These are phyloP conservation scores for Apophysomyces ossiformis DNA, from an alignment of 371 early-diverging fungal species.

Conservation along the genomic window DNA sequence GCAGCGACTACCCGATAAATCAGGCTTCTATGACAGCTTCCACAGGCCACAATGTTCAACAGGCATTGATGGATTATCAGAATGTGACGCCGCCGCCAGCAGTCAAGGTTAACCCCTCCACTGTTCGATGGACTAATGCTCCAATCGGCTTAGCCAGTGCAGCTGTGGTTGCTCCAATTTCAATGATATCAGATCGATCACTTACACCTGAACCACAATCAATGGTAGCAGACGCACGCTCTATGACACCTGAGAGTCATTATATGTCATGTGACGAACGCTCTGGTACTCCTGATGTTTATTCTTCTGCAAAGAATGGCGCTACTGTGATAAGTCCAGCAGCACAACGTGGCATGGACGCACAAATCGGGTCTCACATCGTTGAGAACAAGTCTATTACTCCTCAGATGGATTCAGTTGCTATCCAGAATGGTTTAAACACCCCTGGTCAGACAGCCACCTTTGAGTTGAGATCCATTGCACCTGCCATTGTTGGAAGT, in stretches of 20 bases:
- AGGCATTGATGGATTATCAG: not conserved
- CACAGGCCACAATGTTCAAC: not conserved
- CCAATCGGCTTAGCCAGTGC: constrained; percentile 34
- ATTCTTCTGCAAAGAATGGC: constrained; percentile 8
- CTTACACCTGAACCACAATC: not conserved
- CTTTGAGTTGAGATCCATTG: not conserved
- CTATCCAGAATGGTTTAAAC: too few relatives aligned
- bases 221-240: not conserved
- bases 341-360: not conserved
- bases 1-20: constrained; percentile 13
- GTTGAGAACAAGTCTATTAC: not conserved
- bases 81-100: constrained; percentile 2
- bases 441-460: not conserved
- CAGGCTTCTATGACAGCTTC: not conserved
- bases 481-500: not conserved
- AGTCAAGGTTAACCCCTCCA: constrained; percentile 14
- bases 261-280: not conserved
- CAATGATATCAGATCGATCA: constrained; percentile 10
- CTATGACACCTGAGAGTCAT: constrained; percentile 2
- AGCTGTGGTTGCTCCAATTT: constrained; percentile 37
- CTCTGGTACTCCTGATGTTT: not conserved
- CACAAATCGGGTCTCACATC: not conserved
- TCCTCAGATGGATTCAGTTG: not conserved
- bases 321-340: not conserved
- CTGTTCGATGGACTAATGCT: constrained; percentile 36